phyloP scores from a whole-genome alignment of 768 basidiomycete genomes.

The Mycena alexandri region DNA sequence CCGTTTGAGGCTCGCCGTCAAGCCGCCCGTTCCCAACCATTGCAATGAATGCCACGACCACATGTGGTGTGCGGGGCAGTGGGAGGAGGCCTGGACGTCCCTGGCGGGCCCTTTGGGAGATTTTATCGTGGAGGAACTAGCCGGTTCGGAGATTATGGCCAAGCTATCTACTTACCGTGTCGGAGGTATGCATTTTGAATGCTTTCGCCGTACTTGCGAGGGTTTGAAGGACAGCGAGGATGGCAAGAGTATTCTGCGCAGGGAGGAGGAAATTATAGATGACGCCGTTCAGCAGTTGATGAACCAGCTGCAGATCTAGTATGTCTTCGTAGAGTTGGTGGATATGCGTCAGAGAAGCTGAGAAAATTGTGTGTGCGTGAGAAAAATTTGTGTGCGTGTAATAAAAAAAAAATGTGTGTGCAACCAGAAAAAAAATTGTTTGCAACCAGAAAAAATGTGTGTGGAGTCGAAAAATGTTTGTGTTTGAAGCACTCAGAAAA shows the following conservation, averaged over 20 bases:
- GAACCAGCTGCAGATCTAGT: too few relatives aligned
- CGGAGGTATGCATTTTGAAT: conserved; percentile 3
- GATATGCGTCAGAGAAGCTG: too few relatives aligned
- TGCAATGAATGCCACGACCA: conserved; percentile 9
- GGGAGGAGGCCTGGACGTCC: conserved; percentile 12
- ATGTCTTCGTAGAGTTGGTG: too few relatives aligned
- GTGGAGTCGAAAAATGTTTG: too few relatives aligned
- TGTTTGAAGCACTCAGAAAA: too few relatives aligned
- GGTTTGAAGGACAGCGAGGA: conserved; percentile 11
- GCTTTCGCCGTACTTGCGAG: conserved; percentile 16
- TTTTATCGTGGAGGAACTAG: conserved; percentile 8
- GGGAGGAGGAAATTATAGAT: conserved; percentile 18
- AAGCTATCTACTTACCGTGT: background rate
- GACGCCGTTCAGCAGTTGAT: too few relatives aligned
- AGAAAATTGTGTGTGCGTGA: too few relatives aligned
- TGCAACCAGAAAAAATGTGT: too few relatives aligned
- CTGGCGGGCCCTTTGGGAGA: conserved; percentile 10
- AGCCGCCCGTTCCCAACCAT: background rate
- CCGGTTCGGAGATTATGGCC: conserved; percentile 11
- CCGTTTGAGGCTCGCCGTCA: conserved; percentile 5
- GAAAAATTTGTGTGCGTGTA: too few relatives aligned
- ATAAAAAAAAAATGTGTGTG: too few relatives aligned
- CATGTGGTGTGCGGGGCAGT: background rate
- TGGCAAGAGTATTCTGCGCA: conserved; percentile 7
- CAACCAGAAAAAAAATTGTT: too few relatives aligned